Base-by-base conservation (phyloP, 768 basidiomycete genomes). In the Suillus clintonianus region DNA sequence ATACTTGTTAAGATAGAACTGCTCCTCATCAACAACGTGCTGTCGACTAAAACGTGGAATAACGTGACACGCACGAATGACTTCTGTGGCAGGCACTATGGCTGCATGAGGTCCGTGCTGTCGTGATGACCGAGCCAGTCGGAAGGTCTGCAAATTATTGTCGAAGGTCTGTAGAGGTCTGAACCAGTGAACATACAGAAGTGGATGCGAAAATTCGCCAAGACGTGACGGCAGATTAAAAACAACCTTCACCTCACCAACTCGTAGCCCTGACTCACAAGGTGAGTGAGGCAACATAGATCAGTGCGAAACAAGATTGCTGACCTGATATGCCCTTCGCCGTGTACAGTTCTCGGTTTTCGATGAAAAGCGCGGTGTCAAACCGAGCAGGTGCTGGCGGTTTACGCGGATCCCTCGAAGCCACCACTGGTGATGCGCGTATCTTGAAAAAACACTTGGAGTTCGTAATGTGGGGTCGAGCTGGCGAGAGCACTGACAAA, bases 101-200 rank as follows among this genome's bases (percentile, higher is more conserved):
- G 24, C 55, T 17, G 34, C 55, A 8, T 57, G 30, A 22, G 55
- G 55, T 8, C 11, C 2, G 19, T 22, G 55, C 22, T 37, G 24
- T 0, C 36, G 36, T 5, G 55, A 57, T 13, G 55, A 57, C 22
- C 30, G 27, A 11, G 36, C 4, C 0, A 57, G 27, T 19, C 55
- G 55, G 55, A 57, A 57, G 34, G 41, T 30, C 24, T 36, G 24
- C 17, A 57, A 41, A 32, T 30, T 34, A 30, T 11, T 5, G 30
- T 57, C 55, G 8, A 39, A 57, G 11, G 55, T 37, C 41, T 57
- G 55, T 7, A 57, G 34, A 11, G 55, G 55, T 5, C 55, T 34
- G 55, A 57, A 57, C 55, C 55, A 57, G 19, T 57, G 55, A 17
- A 57, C 24, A 37, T 57, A 57, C 6, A 41, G 34, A 57, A 57